phyloP scores from a whole-genome alignment of 306 rosid genomes.

The Ziziphus jujuba region DNA sequence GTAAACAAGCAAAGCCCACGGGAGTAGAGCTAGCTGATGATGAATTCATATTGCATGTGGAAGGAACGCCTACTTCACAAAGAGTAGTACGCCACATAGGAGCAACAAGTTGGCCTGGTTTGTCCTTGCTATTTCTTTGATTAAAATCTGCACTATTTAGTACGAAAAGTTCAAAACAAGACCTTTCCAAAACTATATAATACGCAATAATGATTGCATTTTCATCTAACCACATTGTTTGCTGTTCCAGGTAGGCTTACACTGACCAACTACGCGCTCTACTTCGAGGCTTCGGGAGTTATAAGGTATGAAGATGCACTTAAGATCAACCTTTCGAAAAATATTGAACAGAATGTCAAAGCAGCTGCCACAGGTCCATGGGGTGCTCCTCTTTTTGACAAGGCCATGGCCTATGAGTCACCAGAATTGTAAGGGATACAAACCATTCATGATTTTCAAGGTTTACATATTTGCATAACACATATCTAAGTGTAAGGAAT shows the following conservation, averaged over 20 bases:
- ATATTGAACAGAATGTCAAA: conserved; percentile 53
- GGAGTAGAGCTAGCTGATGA: conserved; percentile 75
- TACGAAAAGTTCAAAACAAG: too few species aligned
- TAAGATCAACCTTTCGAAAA: conserved; percentile 67
- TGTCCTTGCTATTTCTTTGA: conserved; percentile 7
- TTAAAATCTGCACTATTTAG: too few species aligned
- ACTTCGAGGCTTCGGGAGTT: conserved; percentile 87
- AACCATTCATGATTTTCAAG: too few species aligned
- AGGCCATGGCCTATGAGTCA: conserved; percentile 71
- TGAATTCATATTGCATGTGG: conserved; percentile 82
- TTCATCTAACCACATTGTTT: conserved; percentile 4
- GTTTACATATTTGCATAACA: too few species aligned
- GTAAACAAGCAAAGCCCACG: conserved; percentile 63
- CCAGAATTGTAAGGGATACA: conserved; percentile 53
- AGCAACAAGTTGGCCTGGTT: conserved; percentile 89
- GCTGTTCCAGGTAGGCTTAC: conserved; percentile 80
- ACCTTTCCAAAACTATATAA: not conserved
- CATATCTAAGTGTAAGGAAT: too few species aligned
- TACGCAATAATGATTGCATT: not conserved
- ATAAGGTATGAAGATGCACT: conserved; percentile 73
- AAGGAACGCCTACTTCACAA: conserved; percentile 82
- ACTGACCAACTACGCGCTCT: conserved; percentile 78
- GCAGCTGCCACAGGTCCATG: conserved; percentile 86
- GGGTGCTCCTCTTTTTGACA: conserved; percentile 96
- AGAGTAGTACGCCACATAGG: conserved; percentile 94